Evolutionary conservation across 2,329 filamentous ascomycete species (phyloP).

Genomic region (Shiraia sp.): DNA sequence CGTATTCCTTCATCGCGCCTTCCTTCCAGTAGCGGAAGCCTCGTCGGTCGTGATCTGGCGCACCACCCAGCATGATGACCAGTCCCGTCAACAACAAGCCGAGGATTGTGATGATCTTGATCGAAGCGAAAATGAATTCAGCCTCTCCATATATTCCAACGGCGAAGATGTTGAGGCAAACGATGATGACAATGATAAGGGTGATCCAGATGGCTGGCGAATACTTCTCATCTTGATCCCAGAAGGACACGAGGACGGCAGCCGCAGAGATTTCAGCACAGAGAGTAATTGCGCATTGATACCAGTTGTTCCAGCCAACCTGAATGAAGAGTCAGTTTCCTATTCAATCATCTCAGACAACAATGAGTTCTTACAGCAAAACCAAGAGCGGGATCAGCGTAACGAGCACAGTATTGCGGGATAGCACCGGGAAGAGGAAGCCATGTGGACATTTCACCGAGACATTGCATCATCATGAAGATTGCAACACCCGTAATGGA

Average conservation of each 20-base stretch:
- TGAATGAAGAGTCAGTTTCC: too few species aligned
- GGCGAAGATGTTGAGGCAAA: slow-evolving; percentile 41
- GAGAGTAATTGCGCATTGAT: slow-evolving; percentile 40
- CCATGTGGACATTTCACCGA: slow-evolving; percentile 50
- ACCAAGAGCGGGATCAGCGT: slow-evolving; percentile 53
- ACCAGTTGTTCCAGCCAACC: too few species aligned
- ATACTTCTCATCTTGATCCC: slow-evolving; percentile 36
- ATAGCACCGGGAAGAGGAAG: slow-evolving; percentile 46
- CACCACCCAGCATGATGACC: slow-evolving; percentile 43
- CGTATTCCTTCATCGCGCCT: slow-evolving; percentile 55
- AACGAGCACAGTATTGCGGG: slow-evolving; percentile 41
- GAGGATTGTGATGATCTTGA: slow-evolving; percentile 51
- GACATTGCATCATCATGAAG: slow-evolving; percentile 47
- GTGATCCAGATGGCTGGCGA: slow-evolving; percentile 41
- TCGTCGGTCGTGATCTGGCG: slow-evolving; percentile 35
- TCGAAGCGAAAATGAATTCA: slow-evolving; percentile 53
- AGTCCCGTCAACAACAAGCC: slow-evolving; percentile 36
- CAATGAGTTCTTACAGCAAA: slow-evolving; percentile 26
- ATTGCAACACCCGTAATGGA: slow-evolving; percentile 39
- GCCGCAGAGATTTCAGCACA: slow-evolving; percentile 44
- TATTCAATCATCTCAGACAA: slow-evolving; percentile 5
- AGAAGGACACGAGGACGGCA: slow-evolving; percentile 37
- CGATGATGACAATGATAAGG: slow-evolving; percentile 41
- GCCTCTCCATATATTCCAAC: slow-evolving; percentile 51
- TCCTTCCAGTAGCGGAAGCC: slow-evolving; percentile 73